phyloP scores from a whole-genome alignment of 805 yeast species.

The Ogataea naganishii region DNA sequence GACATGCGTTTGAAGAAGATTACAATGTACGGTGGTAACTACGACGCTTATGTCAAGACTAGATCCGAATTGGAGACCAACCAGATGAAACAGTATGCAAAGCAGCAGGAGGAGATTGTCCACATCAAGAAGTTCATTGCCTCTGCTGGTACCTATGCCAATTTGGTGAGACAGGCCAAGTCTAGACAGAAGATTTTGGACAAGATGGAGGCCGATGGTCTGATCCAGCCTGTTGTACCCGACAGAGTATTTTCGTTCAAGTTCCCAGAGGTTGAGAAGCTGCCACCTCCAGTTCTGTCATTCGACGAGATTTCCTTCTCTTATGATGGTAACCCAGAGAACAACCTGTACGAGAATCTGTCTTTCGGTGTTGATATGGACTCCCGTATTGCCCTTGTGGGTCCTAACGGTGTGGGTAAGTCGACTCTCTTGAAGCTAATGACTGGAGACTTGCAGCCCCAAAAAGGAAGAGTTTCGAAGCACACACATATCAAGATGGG shows the following conservation, averaged over 20 bases:
- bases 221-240: slow-evolving; percentile 83
- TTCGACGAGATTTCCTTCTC: slow-evolving; percentile 93
- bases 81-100: slow-evolving; percentile 94
- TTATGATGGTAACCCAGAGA: slow-evolving; percentile 74
- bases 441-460: slow-evolving; percentile 91
- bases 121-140: slow-evolving; percentile 99
- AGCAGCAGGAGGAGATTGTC: slow-evolving; percentile 97
- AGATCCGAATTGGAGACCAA: slow-evolving; percentile 89
- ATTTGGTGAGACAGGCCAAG: slow-evolving; percentile 96
- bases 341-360: slow-evolving; percentile 81
- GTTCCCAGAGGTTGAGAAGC: slow-evolving; percentile 91
- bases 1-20: slow-evolving; percentile 88
- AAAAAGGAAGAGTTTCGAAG: slow-evolving; percentile 90
- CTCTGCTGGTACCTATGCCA: slow-evolving; percentile 99
- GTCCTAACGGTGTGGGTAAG: slow-evolving; percentile 99
- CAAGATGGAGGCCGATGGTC: slow-evolving; percentile 99
- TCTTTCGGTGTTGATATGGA: slow-evolving; percentile 99
- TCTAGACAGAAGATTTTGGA: slow-evolving; percentile 98
- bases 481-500: slow-evolving; percentile 98
- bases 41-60: slow-evolving; percentile 93
- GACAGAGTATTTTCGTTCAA: slow-evolving; percentile 92
- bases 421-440: slow-evolving; percentile 91
- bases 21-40: slow-evolving; percentile 90
- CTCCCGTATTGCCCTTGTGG: slow-evolving; percentile 94
- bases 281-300: slow-evolving; percentile 97